phyloP scores from a whole-genome alignment of 23 red algal genomes.

The Cyanidioschyzon merolae region DNA sequence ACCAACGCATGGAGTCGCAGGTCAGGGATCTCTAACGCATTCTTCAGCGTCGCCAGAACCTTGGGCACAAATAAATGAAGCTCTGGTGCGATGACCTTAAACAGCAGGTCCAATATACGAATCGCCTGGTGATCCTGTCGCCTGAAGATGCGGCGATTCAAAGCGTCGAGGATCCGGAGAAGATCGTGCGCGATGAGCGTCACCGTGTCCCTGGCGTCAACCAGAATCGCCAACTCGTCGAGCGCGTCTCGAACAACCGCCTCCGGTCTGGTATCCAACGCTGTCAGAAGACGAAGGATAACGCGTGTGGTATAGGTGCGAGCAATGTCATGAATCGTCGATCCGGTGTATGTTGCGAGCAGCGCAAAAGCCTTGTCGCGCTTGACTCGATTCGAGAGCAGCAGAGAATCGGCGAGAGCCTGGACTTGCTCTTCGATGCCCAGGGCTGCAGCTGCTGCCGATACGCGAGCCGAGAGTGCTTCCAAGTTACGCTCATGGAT shows the following conservation, averaged over 20 bases:
- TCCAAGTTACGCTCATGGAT: background rate
- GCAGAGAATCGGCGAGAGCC: background rate
- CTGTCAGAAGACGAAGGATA: background rate
- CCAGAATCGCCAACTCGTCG: background rate
- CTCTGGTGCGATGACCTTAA: conserved; percentile 23
- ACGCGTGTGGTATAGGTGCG: background rate
- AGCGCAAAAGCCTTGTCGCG: background rate
- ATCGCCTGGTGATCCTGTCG: conserved; percentile 28
- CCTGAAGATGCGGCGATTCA: conserved; percentile 60
- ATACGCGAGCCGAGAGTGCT: background rate
- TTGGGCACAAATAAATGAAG: conserved; percentile 95
- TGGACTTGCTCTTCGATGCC: background rate
- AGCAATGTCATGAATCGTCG: background rate
- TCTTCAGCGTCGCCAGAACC: conserved; percentile 89
- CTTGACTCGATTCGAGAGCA: background rate
- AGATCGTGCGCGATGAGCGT: conserved; percentile 43
- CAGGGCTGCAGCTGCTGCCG: background rate
- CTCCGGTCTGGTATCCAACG: background rate
- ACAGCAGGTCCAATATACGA: conserved; percentile 36
- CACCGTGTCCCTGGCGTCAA: background rate
- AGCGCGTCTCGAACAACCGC: background rate
- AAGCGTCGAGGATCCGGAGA: conserved; percentile 68
- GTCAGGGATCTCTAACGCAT: conserved; percentile 42
- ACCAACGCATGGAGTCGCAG: conserved; percentile 13
- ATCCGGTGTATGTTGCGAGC: background rate